Evolutionary conservation across 306 rosid genomes (phyloP).

Genomic region (Malus fusca): DNA sequence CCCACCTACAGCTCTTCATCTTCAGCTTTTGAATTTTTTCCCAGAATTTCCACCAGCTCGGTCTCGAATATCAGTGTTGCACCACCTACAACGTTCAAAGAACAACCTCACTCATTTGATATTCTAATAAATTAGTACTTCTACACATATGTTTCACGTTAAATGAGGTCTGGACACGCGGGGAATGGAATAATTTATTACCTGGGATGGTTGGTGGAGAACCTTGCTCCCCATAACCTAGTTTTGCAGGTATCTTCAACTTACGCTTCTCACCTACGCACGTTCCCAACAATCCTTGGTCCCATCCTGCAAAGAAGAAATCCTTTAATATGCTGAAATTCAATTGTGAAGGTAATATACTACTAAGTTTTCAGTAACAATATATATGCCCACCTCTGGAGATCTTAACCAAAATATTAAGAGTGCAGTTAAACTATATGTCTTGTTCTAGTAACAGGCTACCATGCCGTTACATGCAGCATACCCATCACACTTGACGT

Average conservation of each 20-base stretch:
- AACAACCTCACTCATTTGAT: background rate
- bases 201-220: conserved; percentile 96
- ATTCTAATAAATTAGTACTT: background rate
- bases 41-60: conserved; percentile 86
- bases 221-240: conserved; percentile 90
- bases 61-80: conserved; percentile 91
- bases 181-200: conserved; percentile 17
- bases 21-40: conserved; percentile 23
- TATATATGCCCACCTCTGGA: background rate
- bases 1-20: conserved; percentile 21
- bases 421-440: background rate
- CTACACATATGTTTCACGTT: background rate
- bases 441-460: background rate
- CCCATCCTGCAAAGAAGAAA: conserved; percentile 68
- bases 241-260: conserved; percentile 85
- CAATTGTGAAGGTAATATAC: background rate
- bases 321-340: background rate
- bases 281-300: conserved; percentile 91
- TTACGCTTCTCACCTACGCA: conserved; percentile 96
- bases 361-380: background rate
- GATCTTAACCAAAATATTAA: background rate
- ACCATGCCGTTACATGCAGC: background rate
- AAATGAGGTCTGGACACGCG: background rate
- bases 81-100: conserved; percentile 58
- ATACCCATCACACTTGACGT: background rate